A percentile compares a stretch with the other conserved stretches of the same genome.
phyloP scores from a whole-genome alignment of 2,329 filamentous ascomycete genomes.

The Phialocephala sp. region DNA sequence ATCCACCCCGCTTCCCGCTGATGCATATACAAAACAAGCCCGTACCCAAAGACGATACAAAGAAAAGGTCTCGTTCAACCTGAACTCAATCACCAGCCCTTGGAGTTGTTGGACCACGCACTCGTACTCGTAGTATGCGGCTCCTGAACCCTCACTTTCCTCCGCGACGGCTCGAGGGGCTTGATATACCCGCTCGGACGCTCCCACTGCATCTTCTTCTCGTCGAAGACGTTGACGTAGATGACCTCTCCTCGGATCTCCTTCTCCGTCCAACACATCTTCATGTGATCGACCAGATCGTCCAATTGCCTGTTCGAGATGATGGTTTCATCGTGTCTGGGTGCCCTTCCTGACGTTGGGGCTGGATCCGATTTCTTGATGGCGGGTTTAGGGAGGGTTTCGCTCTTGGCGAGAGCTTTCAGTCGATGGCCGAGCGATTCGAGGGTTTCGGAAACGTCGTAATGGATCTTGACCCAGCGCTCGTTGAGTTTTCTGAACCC shows the following conservation, averaged over 20 bases:
- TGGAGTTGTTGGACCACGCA: neutral
- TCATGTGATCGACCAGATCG: neutral
- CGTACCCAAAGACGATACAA: neutral
- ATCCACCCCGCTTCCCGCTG: neutral
- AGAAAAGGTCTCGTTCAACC: too few species aligned
- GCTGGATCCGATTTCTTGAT: neutral
- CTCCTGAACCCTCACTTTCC: neutral
- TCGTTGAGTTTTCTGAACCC: slow-evolving; percentile 26
- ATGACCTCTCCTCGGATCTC: neutral
- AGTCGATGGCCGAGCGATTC: slow-evolving; percentile 19
- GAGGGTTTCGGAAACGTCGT: slow-evolving; percentile 16
- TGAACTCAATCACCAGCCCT: slow-evolving; percentile 1
- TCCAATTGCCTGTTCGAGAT: neutral
- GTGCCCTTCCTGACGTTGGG: neutral
- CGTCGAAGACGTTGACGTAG: slow-evolving; percentile 6
- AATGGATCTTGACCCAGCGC: slow-evolving; percentile 19
- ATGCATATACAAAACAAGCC: neutral
- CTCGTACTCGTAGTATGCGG: neutral
- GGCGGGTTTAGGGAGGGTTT: neutral
- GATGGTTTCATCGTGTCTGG: neutral
- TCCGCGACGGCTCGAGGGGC: neutral
- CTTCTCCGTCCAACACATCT: slow-evolving; percentile 7
- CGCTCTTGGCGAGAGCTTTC: neutral
- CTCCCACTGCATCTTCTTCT: neutral
- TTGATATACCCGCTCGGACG: neutral